A percentile compares a stretch with the other conserved stretches of the same genome.
These are phyloP conservation scores for Dendrobium huoshanense DNA, from an alignment of 106 monocot genomes.

Conservation along the genomic window DNA sequence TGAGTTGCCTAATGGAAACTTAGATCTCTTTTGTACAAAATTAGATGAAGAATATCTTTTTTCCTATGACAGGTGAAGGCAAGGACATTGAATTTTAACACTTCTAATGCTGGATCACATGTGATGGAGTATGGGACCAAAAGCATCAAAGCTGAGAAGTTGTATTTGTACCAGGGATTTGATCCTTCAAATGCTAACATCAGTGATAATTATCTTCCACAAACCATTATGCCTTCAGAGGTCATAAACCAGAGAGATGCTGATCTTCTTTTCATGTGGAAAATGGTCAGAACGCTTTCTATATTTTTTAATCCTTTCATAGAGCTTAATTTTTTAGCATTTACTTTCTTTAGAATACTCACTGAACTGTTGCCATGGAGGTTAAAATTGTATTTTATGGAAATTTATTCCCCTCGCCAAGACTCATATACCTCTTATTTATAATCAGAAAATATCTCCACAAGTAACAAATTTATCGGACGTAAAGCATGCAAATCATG, in stretches of 20 bases:
- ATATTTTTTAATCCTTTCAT: not conserved
- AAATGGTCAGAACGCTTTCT: conserved; percentile 27
- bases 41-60: not conserved
- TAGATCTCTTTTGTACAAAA: not conserved
- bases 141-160: conserved; percentile 34
- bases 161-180: conserved; percentile 48
- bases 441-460: not conserved
- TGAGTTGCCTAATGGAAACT: not conserved
- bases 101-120: conserved; percentile 30
- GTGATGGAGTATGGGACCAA: conserved; percentile 60
- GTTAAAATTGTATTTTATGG: not conserved
- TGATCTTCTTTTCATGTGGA: conserved; percentile 68
- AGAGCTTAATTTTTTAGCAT: not conserved
- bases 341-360: not conserved
- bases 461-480: too few relatives aligned
- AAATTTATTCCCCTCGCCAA: not conserved
- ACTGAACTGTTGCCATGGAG: not conserved
- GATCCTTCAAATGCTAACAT: conserved; percentile 41
- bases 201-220: conserved; percentile 20
- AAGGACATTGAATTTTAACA: conserved; percentile 36
- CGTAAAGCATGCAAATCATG: too few relatives aligned
- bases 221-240: not conserved
- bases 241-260: conserved; percentile 64
- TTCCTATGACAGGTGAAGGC: conserved; percentile 30
- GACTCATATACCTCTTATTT: not conserved